A percentile compares a stretch with the other conserved stretches of the same genome.
phyloP scores from a whole-genome alignment of 2,329 filamentous ascomycete species.

The Teratosphaeriaceae sp. region DNA sequence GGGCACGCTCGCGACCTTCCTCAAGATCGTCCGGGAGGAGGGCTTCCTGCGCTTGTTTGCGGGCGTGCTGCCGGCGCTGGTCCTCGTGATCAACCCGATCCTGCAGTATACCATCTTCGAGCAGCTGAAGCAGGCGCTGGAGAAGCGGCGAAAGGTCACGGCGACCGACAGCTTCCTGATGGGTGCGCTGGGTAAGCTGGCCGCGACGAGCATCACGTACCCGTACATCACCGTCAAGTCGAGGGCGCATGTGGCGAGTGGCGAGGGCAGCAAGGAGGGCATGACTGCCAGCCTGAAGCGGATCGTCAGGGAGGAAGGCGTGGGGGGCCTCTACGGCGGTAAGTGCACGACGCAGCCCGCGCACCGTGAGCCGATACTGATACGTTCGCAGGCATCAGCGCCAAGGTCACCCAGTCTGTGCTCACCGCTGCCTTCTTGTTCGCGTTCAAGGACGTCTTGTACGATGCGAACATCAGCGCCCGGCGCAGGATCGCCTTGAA shows the following conservation, averaged over 20 bases:
- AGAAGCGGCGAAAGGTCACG: slow-evolving; percentile 70
- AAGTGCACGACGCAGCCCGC: slow-evolving; percentile 29
- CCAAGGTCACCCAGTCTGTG: slow-evolving; percentile 95
- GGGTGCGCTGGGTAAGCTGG: slow-evolving; percentile 87
- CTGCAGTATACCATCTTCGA: slow-evolving; percentile 98
- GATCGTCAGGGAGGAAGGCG: slow-evolving; percentile 86
- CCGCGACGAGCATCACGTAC: slow-evolving; percentile 91
- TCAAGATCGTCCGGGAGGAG: slow-evolving; percentile 74
- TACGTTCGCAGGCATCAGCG: slow-evolving; percentile 65
- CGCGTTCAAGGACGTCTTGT: slow-evolving; percentile 95
- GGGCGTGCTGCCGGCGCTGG: slow-evolving; percentile 83
- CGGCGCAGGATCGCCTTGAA: slow-evolving; percentile 32
- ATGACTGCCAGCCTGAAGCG: slow-evolving; percentile 70
- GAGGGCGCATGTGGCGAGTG: slow-evolving; percentile 85
- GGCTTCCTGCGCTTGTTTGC: slow-evolving; percentile 80
- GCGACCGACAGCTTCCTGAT: slow-evolving; percentile 84
- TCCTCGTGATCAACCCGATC: slow-evolving; percentile 96
- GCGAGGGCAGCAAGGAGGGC: slow-evolving; percentile 69
- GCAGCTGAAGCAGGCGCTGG: slow-evolving; percentile 88
- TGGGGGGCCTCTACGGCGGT: slow-evolving; percentile 87
- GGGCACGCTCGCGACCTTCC: slow-evolving; percentile 73
- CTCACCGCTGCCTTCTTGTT: slow-evolving; percentile 94
- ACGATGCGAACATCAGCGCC: slow-evolving; percentile 69
- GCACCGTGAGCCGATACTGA: neutral
- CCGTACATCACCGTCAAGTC: slow-evolving; percentile 99